Percentiles rank a stretch among this genome's conserved stretches.
phyloP scores from a whole-genome alignment of 495 filamentous ascomycete species.

The Penicillium taxi region DNA sequence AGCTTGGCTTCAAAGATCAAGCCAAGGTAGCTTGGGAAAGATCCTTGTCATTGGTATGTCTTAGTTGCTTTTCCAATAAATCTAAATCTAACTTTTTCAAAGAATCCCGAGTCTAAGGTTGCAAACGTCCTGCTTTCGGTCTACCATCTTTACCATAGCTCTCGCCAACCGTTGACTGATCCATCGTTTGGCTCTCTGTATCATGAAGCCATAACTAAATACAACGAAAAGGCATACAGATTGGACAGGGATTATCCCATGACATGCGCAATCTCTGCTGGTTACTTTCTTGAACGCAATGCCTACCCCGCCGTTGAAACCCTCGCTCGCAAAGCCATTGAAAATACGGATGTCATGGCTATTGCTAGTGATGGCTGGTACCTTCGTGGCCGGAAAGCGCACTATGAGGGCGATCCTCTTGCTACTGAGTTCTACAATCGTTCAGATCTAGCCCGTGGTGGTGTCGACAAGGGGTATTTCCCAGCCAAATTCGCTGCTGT shows the following conservation, averaged over 20 bases:
- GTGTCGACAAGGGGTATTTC: slow-evolving; percentile 75
- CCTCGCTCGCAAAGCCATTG: slow-evolving; percentile 86
- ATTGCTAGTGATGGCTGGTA: slow-evolving; percentile 98
- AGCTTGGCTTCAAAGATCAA: slow-evolving; percentile 85
- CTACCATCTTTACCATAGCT: slow-evolving; percentile 77
- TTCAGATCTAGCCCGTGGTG: slow-evolving; percentile 83
- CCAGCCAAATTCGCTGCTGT: slow-evolving; percentile 90
- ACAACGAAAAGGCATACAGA: slow-evolving; percentile 90
- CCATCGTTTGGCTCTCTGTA: slow-evolving; percentile 73
- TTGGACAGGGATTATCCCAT: slow-evolving; percentile 88
- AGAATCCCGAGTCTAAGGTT: slow-evolving; percentile 81
- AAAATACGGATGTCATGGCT: slow-evolving; percentile 88
- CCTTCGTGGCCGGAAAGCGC: slow-evolving; percentile 79
- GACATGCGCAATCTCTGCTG: slow-evolving; percentile 80
- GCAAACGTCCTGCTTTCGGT: slow-evolving; percentile 84
- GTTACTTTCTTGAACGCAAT: slow-evolving; percentile 77
- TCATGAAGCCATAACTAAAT: slow-evolving; percentile 88
- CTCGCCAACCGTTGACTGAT: slow-evolving; percentile 65
- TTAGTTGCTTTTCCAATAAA: not conserved
- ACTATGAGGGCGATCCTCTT: slow-evolving; percentile 61
- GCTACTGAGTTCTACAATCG: slow-evolving; percentile 77
- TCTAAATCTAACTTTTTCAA: not conserved
- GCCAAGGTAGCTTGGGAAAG: slow-evolving; percentile 86
- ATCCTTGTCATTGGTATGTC: slow-evolving; percentile 59
- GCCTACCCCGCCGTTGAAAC: slow-evolving; percentile 69